These are phyloP conservation scores for Talaromyces verruculosus DNA, from an alignment of 2,329 filamentous ascomycete species.

Conservation along the genomic window DNA sequence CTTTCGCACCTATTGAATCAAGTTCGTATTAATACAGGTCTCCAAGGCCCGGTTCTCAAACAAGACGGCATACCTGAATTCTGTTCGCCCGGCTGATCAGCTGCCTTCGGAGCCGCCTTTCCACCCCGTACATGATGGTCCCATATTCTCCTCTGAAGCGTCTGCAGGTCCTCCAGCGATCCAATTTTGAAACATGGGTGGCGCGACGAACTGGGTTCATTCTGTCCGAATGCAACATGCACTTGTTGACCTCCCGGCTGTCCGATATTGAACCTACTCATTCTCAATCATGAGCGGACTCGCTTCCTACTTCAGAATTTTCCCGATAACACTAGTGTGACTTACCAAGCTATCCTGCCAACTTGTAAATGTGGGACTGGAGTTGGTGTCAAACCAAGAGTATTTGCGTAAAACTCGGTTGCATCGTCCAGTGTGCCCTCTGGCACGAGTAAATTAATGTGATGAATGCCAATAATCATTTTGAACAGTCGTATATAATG, in stretches of 20 bases:
- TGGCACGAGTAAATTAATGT: constrained; percentile 61
- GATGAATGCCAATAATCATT: constrained; percentile 57
- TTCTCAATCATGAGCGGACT: not conserved
- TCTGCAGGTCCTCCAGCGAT: constrained; percentile 49
- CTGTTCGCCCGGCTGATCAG: constrained; percentile 56
- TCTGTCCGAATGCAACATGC: constrained; percentile 52
- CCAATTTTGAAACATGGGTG: constrained; percentile 62
- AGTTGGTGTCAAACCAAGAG: constrained; percentile 55
- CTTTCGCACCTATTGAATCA: constrained; percentile 47
- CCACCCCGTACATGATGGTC: constrained; percentile 53
- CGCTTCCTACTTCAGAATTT: not conserved
- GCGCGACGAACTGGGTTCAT: constrained; percentile 45
- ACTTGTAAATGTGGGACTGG: constrained; percentile 56
- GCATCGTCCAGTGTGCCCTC: constrained; percentile 53
- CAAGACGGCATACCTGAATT: constrained; percentile 40
- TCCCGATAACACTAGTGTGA: not conserved
- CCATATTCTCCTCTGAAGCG: constrained; percentile 52
- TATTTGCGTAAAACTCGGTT: constrained; percentile 56
- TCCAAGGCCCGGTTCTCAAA: not conserved
- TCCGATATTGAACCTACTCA: constrained; percentile 55
- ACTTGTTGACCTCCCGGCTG: constrained; percentile 55
- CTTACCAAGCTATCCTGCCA: constrained; percentile 56
- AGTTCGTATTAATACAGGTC: constrained; percentile 20
- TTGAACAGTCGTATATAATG: not conserved
- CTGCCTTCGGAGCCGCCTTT: constrained; percentile 52